A percentile compares a stretch with the other conserved stretches of the same genome.
These are phyloP conservation scores for Xylariaceae sp. DNA, from an alignment of 2,329 filamentous ascomycete genomes.

Conservation along the genomic window DNA sequence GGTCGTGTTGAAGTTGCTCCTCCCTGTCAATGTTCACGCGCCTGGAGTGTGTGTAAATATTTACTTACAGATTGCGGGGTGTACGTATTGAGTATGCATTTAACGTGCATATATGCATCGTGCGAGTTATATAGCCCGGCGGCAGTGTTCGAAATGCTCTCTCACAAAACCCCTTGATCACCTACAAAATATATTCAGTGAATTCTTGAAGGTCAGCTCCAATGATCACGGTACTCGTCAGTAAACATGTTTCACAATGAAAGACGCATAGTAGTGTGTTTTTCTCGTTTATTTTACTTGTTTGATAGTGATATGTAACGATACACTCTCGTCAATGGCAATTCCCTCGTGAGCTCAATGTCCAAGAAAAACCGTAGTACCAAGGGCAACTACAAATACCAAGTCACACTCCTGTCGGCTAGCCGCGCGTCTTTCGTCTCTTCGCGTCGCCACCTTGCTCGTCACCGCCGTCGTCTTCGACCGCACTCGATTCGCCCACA, in stretches of 20 bases:
- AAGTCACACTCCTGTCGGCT: conserved; percentile 2
- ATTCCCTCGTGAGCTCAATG: not conserved
- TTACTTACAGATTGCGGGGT: not conserved
- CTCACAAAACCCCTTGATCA: not conserved
- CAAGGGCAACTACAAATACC: not conserved
- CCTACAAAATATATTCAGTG: no score
- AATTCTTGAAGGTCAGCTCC: no score
- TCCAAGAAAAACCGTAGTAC: not conserved
- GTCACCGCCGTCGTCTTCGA: conserved; percentile 43
- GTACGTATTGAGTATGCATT: not conserved
- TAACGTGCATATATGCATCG: no score
- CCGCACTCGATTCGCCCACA: conserved; percentile 40
- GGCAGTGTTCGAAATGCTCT: not conserved
- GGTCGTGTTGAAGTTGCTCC: not conserved
- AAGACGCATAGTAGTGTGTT: not conserved
- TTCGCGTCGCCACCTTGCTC: conserved; percentile 40
- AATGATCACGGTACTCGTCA: no score
- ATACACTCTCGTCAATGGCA: not conserved
- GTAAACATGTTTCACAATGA: not conserved
- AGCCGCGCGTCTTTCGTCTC: conserved; percentile 31
- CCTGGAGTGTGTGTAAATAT: not conserved
- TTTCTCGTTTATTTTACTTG: not conserved
- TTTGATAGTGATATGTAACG: conserved; percentile 2
- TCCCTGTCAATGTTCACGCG: not conserved
- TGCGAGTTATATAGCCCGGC: no score